These are phyloP conservation scores for Saccharomyces hybrid DNA, from an alignment of 1,139 yeast species.

Conservation along the genomic window DNA sequence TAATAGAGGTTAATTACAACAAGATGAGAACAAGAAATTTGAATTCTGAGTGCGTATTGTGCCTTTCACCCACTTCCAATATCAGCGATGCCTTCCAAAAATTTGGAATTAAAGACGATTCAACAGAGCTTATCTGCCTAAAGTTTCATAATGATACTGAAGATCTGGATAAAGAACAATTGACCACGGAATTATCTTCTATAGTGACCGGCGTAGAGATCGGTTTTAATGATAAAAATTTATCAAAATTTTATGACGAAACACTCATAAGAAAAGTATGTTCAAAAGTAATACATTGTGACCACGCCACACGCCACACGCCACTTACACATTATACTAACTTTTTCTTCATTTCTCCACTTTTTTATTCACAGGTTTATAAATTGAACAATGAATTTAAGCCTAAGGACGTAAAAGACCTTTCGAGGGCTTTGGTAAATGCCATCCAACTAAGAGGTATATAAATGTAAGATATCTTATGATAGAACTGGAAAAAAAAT, in stretches of 20 bases:
- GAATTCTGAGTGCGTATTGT: slow-evolving; percentile 47
- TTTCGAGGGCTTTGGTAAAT: slow-evolving; percentile 30
- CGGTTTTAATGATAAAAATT: slow-evolving; percentile 31
- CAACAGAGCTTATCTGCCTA: slow-evolving; percentile 33
- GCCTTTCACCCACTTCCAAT: slow-evolving; percentile 46
- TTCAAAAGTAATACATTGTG: slow-evolving; percentile 1
- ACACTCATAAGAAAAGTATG: slow-evolving; percentile 33
- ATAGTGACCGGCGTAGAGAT: slow-evolving; percentile 32
- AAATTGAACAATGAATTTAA: slow-evolving; percentile 21
- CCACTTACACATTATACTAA: not conserved
- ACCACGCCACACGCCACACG: not conserved
- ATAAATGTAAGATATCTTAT: not conserved
- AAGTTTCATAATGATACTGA: slow-evolving; percentile 27
- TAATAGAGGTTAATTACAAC: slow-evolving; percentile 37
- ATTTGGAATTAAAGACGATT: slow-evolving; percentile 39
- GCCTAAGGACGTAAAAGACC: slow-evolving; percentile 13
- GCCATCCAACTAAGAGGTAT: slow-evolving; percentile 34
- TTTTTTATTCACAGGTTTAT: slow-evolving; percentile 16
- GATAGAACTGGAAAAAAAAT: not conserved
- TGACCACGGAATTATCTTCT: slow-evolving; percentile 4
- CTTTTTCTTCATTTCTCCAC: not conserved
- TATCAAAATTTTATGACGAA: slow-evolving; percentile 30
- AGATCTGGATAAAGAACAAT: slow-evolving; percentile 14
- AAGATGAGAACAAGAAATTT: slow-evolving; percentile 41
- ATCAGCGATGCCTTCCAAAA: slow-evolving; percentile 39